Base-by-base conservation (phyloP, 345 rosid species). In the Nasturtium officinale region DNA sequence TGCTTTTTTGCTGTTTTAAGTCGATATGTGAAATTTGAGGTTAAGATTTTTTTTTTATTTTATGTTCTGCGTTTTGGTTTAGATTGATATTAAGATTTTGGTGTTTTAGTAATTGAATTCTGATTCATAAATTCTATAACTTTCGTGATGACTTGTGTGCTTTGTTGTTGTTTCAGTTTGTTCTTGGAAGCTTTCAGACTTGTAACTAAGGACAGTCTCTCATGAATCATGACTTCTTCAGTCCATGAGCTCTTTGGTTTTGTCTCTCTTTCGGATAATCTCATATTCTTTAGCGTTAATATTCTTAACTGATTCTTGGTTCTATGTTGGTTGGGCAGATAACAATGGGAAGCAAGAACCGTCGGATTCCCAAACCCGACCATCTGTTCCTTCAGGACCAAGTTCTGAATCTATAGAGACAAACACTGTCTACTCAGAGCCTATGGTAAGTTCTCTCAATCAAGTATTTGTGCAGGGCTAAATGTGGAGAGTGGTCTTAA, bases 301-400 rank as follows among this genome's bases (percentile, higher is more conserved):
- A 16, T 63, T 45, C 2, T 4, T 62, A 28, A 26, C 30, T 75
- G 42, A 42, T 48, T 45, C 52, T 57, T 52, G 71, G 59, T 46
- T 25, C 3, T 40, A 18, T 48, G 15, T 16, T n/a, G 28, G 32
- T 33, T 67, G 56, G 48, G 35, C 83, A 89, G 97, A 85, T 78
- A 89, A 82, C 75, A 84, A 80, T 65, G 96, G 85, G 83, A 96
- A 85, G 72, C 85, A 82, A 74, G 87, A 88, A 29, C 82, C 71
- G 60, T 64, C 83, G 30, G 92, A 83, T 78, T 63, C 81, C 37
- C 85, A 73, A 69, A 75, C 76, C 20, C 81, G 75, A 74, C 79
- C 86, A 37, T 62, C 84, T 37, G 68, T 82, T 69, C 81, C 86
- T 77, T 83, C 83, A 37, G 76, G 76, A 65, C 88, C 66, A 73